Evolutionary conservation across 177 flowering plant species (phyloP), one percentile per base, ranked within the genome.

Genomic region (Tripterygium wilfordii): DNA sequence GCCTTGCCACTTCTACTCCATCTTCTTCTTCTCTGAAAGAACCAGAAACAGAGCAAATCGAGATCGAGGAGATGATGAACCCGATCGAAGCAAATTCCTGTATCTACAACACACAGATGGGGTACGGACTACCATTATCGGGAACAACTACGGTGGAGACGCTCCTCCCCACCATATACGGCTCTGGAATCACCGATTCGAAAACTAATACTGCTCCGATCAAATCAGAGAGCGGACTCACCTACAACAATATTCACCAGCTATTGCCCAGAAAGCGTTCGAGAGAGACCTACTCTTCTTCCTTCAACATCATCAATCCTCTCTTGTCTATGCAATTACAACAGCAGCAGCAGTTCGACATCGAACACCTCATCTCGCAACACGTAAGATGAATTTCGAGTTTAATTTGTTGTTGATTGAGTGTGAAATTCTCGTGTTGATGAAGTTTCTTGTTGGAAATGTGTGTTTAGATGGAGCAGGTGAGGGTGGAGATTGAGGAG

Each of bases 281-380:
- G 0, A 58, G 81, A 51, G 80, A 76, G 1, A 8, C 36, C 12
- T 51, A n/a, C n/a, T n/a, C n/a, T n/a, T n/a, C n/a, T n/a, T n/a
- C n/a, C n/a, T n/a, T n/a, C n/a, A n/a, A n/a, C n/a, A n/a, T 53
- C 2, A 17, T 42, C 54, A 62, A 47, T 38, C 62, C 57, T 0
- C 18, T 49, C 23, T 13, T 48, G 19, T 71, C 84, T 2, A 48
- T 67, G 1, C 75, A 73, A 55, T 48, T 83, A 54, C 76, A 73
- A 30, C 79, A 72, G 19, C 84, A 72, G 19, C 84, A 79, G 50
- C 91, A 83, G 36, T 42, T 60, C 21, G 95, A 86, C 22, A 62
- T 75, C 51, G 84, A 83, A 35, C 72, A 63, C 10, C 55, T 80
- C 53, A 57, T 83, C 4, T 61, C 83, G 36, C 77, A 74, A 29